phyloP scores from a whole-genome alignment of 1,284 basidiomycete species.

The Lentinus polychrous region DNA sequence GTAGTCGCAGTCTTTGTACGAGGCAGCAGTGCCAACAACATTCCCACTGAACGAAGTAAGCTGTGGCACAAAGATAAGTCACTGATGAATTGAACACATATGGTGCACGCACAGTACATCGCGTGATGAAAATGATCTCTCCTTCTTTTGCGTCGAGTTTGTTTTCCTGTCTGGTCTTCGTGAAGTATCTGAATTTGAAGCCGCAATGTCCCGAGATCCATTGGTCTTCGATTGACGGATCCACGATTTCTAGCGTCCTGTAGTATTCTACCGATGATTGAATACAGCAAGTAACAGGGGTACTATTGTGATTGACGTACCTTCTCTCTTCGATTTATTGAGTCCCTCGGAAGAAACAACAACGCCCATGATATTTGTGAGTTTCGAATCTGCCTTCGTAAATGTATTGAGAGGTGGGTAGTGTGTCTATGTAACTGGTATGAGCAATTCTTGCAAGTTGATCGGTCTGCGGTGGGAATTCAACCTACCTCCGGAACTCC shows the following conservation, averaged over 20 bases:
- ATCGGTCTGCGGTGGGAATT: background rate
- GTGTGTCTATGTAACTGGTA: background rate
- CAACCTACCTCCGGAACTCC: conserved; percentile 6
- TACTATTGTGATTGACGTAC: background rate
- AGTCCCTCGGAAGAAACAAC: background rate
- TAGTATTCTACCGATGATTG: conserved; percentile 18
- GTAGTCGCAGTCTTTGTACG: no score
- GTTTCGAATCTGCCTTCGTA: no score
- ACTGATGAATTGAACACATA: no score
- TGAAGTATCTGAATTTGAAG: conserved; percentile 46
- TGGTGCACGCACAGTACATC: no score
- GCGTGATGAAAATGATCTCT: conserved; percentile 21
- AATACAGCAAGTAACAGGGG: background rate
- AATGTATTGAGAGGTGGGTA: background rate
- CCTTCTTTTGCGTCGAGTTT: conserved; percentile 3
- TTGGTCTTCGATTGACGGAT: conserved; percentile 33
- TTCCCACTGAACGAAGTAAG: no score
- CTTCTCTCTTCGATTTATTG: background rate
- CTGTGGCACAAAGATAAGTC: no score
- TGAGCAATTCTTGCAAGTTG: background rate
- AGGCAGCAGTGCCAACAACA: no score
- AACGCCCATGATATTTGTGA: background rate
- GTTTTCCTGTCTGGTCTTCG: conserved; percentile 36
- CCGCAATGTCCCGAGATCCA: conserved; percentile 16
- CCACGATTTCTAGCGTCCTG: conserved; percentile 30